These are phyloP conservation scores for Sporodiniella umbellata DNA, from an alignment of 371 early-diverging fungal species.

Conservation along the genomic window DNA sequence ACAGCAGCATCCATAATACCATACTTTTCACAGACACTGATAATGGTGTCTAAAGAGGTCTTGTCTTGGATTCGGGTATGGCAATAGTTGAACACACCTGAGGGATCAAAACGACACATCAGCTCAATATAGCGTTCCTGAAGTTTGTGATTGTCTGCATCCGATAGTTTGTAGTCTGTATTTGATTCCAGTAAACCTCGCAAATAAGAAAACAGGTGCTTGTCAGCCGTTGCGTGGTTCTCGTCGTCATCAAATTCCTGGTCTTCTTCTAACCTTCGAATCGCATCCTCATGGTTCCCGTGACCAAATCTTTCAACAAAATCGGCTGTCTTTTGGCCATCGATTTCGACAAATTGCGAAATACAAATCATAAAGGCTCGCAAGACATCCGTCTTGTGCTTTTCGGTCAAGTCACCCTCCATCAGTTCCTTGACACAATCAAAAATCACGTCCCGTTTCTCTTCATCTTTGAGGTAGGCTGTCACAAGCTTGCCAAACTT, in stretches of 20 bases:
- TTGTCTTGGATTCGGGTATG: slow-evolving; percentile 56
- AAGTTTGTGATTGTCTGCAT: slow-evolving; percentile 29
- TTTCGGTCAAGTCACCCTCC: slow-evolving; percentile 43
- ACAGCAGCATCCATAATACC: slow-evolving; percentile 71
- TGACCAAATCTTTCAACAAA: slow-evolving; percentile 59
- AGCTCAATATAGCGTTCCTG: slow-evolving; percentile 71
- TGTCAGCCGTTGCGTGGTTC: slow-evolving; percentile 39
- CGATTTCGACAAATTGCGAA: slow-evolving; percentile 66
- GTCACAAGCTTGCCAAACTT: slow-evolving; percentile 65
- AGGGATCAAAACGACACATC: slow-evolving; percentile 67
- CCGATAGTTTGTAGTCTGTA: slow-evolving; percentile 8
- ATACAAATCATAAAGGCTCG: slow-evolving; percentile 61
- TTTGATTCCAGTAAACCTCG: slow-evolving; percentile 65
- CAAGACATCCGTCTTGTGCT: slow-evolving; percentile 57
- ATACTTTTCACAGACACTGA: slow-evolving; percentile 53
- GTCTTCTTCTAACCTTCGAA: slow-evolving; percentile 53
- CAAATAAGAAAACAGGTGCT: slow-evolving; percentile 61
- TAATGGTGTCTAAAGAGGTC: slow-evolving; percentile 55
- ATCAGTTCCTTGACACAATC: slow-evolving; percentile 56
- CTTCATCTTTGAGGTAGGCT: slow-evolving; percentile 68
- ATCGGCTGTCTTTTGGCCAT: slow-evolving; percentile 61
- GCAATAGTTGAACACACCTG: slow-evolving; percentile 62
- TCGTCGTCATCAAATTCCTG: slow-evolving; percentile 51
- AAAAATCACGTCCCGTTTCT: slow-evolving; percentile 54
- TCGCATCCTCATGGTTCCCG: slow-evolving; percentile 59